A percentile compares a stretch with the other conserved stretches of the same genome.
Conservation (phyloP, 148 eudicot genomes). For the Spergularia bocconei region DNA sequence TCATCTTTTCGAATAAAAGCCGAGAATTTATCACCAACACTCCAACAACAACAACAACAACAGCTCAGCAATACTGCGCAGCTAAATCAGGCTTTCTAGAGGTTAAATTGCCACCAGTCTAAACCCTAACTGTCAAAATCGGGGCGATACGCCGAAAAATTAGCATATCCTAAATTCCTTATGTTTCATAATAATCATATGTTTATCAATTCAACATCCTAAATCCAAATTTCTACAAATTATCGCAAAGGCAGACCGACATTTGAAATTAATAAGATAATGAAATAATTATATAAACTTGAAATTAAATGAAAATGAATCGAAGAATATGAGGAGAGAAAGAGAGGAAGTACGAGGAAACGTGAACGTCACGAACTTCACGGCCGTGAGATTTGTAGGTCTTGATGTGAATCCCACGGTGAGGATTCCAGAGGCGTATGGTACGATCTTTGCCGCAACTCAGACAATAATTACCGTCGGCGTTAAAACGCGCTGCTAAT, state of each 20-base stretch:
- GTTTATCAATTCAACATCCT: too few species aligned
- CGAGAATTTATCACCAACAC: too few species aligned
- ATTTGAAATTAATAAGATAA: too few species aligned
- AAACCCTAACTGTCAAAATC: too few species aligned
- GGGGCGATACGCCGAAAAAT: too few species aligned
- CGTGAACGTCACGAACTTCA: conserved; percentile 89
- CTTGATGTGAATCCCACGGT: conserved; percentile 89
- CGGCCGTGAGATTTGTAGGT: conserved; percentile 92
- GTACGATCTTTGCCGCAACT: conserved; percentile 91
- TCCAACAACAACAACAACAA: too few species aligned
- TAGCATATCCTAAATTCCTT: too few species aligned
- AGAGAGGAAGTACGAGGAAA: conserved; percentile 44
- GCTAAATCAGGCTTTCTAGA: too few species aligned
- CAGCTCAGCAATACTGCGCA: too few species aligned
- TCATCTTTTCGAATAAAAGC: too few species aligned
- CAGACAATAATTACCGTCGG: conserved; percentile 74
- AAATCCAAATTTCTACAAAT: neutral
- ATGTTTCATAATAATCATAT: too few species aligned
- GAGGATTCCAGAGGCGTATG: conserved; percentile 97
- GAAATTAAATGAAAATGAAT: neutral
- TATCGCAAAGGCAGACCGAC: neutral
- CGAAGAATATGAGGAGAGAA: neutral
- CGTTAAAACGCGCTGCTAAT: conserved; percentile 73
- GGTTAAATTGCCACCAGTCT: too few species aligned
- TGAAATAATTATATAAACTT: neutral